phyloP scores from a whole-genome alignment of 805 yeast genomes.

The Metschnikowia kunwiensis region DNA sequence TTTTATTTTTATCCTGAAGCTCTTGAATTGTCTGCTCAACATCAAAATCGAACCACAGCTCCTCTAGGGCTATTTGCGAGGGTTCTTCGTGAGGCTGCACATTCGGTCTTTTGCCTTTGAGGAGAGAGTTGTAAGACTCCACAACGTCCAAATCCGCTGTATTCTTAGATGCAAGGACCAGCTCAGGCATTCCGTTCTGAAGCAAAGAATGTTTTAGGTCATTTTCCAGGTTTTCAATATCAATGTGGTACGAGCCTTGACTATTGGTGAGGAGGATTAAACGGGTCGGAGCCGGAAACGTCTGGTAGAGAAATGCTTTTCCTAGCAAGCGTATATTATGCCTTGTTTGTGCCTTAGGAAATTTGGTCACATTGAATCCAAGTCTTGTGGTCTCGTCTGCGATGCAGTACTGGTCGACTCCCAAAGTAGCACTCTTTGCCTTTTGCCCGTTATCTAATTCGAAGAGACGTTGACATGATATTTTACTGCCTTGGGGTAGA shows the following conservation, averaged over 20 bases:
- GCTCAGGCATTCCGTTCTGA: conserved; percentile 20
- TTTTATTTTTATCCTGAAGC: conserved; percentile 7
- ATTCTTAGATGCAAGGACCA: conserved; percentile 8
- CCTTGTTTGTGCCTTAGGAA: conserved; percentile 24
- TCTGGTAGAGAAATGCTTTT: conserved; percentile 27
- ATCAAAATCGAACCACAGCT: conserved; percentile 26
- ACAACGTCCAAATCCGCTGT: conserved; percentile 10
- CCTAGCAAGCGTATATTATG: conserved; percentile 28
- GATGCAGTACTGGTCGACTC: conserved; percentile 25
- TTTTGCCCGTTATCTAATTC: too few species aligned
- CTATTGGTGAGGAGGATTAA: conserved; percentile 29
- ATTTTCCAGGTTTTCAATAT: conserved; percentile 18
- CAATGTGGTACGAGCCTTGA: conserved; percentile 22
- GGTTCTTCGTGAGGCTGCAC: conserved; percentile 1
- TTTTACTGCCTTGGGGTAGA: conserved; percentile 9
- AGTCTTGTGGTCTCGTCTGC: conserved; percentile 16
- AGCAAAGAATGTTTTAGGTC: conserved; percentile 21
- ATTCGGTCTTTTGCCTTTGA: conserved; percentile 10
- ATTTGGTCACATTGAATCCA: conserved; percentile 22
- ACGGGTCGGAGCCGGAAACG: conserved; percentile 28
- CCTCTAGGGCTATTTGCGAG: conserved; percentile 17
- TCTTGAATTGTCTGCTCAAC: conserved; percentile 23
- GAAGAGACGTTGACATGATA: conserved; percentile 22
- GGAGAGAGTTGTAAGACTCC: conserved; percentile 16
- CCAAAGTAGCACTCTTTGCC: too few species aligned